A percentile compares a stretch with the other conserved stretches of the same genome.
Conservation (phyloP, 495 filamentous ascomycete genomes). For the Aspergillus egyptiacus region DNA sequence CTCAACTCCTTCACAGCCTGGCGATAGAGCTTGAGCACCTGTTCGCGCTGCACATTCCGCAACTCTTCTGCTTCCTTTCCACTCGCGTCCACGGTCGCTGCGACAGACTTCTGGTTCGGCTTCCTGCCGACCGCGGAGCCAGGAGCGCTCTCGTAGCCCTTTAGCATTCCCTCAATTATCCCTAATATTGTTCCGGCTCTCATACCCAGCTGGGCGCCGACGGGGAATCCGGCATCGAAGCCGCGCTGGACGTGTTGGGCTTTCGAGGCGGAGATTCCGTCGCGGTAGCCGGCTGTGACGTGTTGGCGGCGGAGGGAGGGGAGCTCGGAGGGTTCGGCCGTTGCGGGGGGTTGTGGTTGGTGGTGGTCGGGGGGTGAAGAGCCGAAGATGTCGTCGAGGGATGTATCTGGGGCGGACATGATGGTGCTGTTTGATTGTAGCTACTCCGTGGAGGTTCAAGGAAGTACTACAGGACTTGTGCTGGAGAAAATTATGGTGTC, state of each 20-base stretch:
- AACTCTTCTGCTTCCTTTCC: constrained; percentile 14
- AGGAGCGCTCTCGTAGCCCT: constrained; percentile 31
- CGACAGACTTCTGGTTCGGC: constrained; percentile 10
- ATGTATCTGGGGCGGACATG: constrained; percentile 19
- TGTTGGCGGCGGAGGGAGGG: constrained; percentile 70
- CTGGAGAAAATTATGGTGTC: too few relatives aligned
- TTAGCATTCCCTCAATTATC: constrained; percentile 57
- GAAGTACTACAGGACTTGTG: too few relatives aligned
- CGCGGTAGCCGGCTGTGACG: constrained; percentile 82
- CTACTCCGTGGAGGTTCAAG: too few relatives aligned
- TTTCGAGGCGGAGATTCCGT: constrained; percentile 73
- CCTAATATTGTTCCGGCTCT: constrained; percentile 66
- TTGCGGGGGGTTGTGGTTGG: not conserved
- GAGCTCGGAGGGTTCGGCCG: constrained; percentile 57
- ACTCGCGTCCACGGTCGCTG: not conserved
- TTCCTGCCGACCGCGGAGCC: constrained; percentile 24
- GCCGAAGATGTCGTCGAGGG: constrained; percentile 46
- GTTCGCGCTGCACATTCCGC: constrained; percentile 24
- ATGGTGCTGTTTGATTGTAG: not conserved
- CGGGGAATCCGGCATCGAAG: constrained; percentile 79
- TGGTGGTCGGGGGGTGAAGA: constrained; percentile 32
- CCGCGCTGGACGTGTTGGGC: constrained; percentile 64
- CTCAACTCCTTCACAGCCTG: constrained; percentile 56
- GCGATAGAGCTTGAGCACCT: constrained; percentile 38
- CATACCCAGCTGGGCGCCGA: constrained; percentile 74